Evolutionary conservation across 2,329 filamentous ascomycete genomes (phyloP).

Genomic region (Seiridium unicorne): DNA sequence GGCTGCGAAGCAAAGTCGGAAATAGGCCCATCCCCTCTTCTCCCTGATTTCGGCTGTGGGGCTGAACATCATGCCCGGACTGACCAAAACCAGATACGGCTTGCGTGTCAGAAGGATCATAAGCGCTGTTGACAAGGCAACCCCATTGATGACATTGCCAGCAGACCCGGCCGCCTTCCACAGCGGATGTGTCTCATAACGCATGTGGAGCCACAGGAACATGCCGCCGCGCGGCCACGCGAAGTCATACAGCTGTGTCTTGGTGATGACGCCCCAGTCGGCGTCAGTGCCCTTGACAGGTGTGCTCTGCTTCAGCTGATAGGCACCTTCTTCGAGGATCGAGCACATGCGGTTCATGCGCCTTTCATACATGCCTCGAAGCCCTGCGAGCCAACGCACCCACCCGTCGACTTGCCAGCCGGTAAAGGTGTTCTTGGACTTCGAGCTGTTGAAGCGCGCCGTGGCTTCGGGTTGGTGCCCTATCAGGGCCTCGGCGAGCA

Average conservation of each 20-base stretch:
- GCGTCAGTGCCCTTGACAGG: constrained; percentile 41
- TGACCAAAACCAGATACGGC: constrained; percentile 67
- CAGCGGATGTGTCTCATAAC: constrained; percentile 73
- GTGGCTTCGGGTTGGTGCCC: constrained; percentile 59
- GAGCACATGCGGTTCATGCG: constrained; percentile 80
- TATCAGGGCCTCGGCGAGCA: constrained; percentile 76
- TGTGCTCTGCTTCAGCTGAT: constrained; percentile 62
- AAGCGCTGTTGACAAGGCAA: constrained; percentile 61
- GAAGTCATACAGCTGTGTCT: constrained; percentile 73
- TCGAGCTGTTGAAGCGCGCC: constrained; percentile 38
- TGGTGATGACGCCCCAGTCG: constrained; percentile 75
- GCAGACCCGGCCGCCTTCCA: constrained; percentile 37
- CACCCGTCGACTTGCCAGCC: constrained; percentile 83
- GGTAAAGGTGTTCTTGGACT: constrained; percentile 44
- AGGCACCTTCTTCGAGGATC: constrained; percentile 67
- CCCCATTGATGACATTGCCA: constrained; percentile 45
- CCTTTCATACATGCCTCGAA: constrained; percentile 80
- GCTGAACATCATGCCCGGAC: constrained; percentile 73
- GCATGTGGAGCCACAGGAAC: constrained; percentile 82
- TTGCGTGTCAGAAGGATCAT: constrained; percentile 70
- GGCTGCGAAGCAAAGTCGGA: constrained; percentile 81
- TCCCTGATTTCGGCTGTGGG: constrained; percentile 59
- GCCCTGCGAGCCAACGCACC: constrained; percentile 86
- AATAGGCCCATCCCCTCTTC: constrained; percentile 67
- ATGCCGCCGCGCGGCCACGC: constrained; percentile 82